A percentile compares a stretch with the other conserved stretches of the same genome.
These are phyloP conservation scores for Mycosphaerella arachidis DNA, from an alignment of 2,329 filamentous ascomycete genomes.

Conservation along the genomic window DNA sequence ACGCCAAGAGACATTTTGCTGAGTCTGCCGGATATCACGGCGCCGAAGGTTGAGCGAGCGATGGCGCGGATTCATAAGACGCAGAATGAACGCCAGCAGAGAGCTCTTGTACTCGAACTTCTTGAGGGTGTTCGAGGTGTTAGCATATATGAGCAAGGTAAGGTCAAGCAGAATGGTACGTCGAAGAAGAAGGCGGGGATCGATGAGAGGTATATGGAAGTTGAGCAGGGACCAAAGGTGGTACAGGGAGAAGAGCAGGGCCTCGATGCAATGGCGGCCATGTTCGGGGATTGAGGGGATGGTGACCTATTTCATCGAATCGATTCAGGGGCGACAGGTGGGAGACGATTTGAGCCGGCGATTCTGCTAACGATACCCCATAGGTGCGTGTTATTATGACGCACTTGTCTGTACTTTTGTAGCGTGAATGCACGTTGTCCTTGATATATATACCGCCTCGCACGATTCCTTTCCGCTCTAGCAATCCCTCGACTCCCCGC, in stretches of 20 bases:
- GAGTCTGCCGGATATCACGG: slow-evolving; percentile 70
- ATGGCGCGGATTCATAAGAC: slow-evolving; percentile 28
- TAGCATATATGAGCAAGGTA: slow-evolving; percentile 89
- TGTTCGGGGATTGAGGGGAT: slow-evolving; percentile 36
- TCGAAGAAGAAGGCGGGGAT: slow-evolving; percentile 27
- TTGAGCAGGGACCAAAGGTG: slow-evolving; percentile 37
- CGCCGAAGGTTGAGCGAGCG: slow-evolving; percentile 59
- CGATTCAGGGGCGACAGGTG: no score
- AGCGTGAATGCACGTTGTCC: no score
- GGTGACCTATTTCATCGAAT: background rate
- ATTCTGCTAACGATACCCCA: no score
- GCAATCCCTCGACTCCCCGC: no score
- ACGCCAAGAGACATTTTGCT: slow-evolving; percentile 74
- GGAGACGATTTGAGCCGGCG: background rate
- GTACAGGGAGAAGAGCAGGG: slow-evolving; percentile 38
- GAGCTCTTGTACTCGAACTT: slow-evolving; percentile 76
- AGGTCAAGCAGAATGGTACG: slow-evolving; percentile 50
- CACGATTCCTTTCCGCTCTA: no score
- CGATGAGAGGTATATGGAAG: slow-evolving; percentile 35
- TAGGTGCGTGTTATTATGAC: no score
- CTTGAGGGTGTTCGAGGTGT: slow-evolving; percentile 83
- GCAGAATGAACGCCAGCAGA: slow-evolving; percentile 64
- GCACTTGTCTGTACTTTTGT: no score
- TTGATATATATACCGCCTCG: no score
- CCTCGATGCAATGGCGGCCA: slow-evolving; percentile 42